phyloP scores from a whole-genome alignment of 2,329 filamentous ascomycete species.

The Aspergillus sp. region DNA sequence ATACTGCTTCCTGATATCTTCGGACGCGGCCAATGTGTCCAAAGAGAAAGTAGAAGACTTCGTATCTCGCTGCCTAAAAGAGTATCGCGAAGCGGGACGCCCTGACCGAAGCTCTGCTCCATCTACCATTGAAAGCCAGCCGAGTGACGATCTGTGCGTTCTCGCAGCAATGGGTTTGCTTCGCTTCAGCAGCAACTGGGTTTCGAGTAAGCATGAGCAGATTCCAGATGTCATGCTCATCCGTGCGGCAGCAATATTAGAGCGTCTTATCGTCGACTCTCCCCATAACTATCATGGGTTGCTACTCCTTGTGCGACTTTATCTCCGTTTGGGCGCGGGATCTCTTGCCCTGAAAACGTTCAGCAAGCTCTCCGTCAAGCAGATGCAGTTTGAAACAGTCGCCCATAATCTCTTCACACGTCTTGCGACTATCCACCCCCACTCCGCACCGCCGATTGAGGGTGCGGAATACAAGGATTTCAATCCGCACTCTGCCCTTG shows the following conservation, averaged over 20 bases:
- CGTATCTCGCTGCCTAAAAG: slow-evolving; percentile 38
- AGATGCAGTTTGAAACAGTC: slow-evolving; percentile 50
- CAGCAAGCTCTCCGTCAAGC: slow-evolving; percentile 48
- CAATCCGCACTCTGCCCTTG: slow-evolving; percentile 41
- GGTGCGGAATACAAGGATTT: slow-evolving; percentile 43
- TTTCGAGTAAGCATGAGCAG: slow-evolving; percentile 18
- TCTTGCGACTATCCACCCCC: slow-evolving; percentile 48
- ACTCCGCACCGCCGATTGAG: slow-evolving; percentile 40
- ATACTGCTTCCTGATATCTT: slow-evolving; percentile 41
- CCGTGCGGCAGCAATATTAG: slow-evolving; percentile 40
- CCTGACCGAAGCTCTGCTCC: slow-evolving; percentile 25
- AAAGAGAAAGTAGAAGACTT: slow-evolving; percentile 36
- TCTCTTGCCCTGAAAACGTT: slow-evolving; percentile 49
- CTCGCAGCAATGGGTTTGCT: slow-evolving; percentile 46
- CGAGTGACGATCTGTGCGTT: slow-evolving; percentile 45
- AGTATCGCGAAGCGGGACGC: slow-evolving; percentile 28
- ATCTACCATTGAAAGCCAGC: slow-evolving; percentile 44
- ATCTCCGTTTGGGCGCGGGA: slow-evolving; percentile 44
- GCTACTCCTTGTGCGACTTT: slow-evolving; percentile 45
- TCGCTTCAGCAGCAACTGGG: slow-evolving; percentile 25
- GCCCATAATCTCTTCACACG: slow-evolving; percentile 50
- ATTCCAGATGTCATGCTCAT: slow-evolving; percentile 33
- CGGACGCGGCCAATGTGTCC: slow-evolving; percentile 25
- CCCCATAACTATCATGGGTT: slow-evolving; percentile 49
- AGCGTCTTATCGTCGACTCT: slow-evolving; percentile 41